Conservation (phyloP, 306 rosid genomes). For the Boehmeria nivea region DNA sequence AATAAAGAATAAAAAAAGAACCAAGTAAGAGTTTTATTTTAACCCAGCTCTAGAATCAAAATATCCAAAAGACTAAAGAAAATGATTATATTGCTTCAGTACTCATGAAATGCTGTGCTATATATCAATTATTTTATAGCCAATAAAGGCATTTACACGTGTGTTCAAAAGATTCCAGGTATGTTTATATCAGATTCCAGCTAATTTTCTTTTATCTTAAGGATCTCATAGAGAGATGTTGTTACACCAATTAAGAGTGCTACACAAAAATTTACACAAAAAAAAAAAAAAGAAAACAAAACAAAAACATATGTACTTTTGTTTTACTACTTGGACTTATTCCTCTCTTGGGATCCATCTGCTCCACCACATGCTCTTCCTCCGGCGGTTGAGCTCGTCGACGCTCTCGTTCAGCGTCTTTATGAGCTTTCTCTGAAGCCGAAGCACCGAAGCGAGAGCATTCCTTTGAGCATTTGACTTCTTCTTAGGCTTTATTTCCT, state of each 20-base stretch:
- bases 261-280: constrained; percentile 54
- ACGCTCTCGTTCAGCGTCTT: constrained; percentile 82
- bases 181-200: constrained; percentile 44
- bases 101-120: constrained; percentile 18
- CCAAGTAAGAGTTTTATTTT: too few species aligned
- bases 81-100: constrained; percentile 22
- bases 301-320: constrained; percentile 6
- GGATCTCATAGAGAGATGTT: constrained; percentile 26
- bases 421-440: constrained; percentile 65
- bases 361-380: constrained; percentile 96
- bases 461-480: constrained; percentile 55
- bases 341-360: constrained; percentile 97
- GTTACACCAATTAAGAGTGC: constrained; percentile 20
- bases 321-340: constrained; percentile 32
- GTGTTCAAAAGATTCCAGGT: constrained; percentile 43
- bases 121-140: constrained; percentile 1
- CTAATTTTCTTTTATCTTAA: constrained; percentile 23
- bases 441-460: constrained; percentile 73
- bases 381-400: constrained; percentile 57
- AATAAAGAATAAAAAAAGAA: too few species aligned
- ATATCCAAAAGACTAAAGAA: constrained; percentile 20
- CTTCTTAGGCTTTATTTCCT: constrained; percentile 78
- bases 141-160: constrained; percentile 33
- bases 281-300: constrained; percentile 17
- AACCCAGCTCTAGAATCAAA: too few species aligned